Base-by-base conservation (phyloP, 148 eudicot genomes). In the Rhododendron henanense region DNA sequence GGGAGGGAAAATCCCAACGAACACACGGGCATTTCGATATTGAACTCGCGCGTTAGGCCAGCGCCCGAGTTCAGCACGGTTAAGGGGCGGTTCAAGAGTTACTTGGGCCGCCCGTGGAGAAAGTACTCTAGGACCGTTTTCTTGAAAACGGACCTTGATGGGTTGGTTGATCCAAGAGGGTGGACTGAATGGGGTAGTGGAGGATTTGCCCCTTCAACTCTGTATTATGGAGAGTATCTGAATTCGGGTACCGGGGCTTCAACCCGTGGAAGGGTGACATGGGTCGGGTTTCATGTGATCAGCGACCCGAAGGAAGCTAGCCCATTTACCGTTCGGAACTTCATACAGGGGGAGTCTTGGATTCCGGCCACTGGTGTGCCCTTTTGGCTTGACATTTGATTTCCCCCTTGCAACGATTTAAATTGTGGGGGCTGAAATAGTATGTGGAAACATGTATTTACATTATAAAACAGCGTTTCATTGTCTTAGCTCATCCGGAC, bases 31-130 rank as follows among this genome's bases (percentile, higher is more conserved):
- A 90, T 95, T 50, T 90, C 94, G 1, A 91, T 94, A 55, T 63
- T 89, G 9, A 88, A 90, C 39, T 93, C 90, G 10, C 89, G 94
- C 16, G 85, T 95, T 1, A 19, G n/a, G 39, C 88, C 95, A 10
- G 87, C 92, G 31, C 87, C 89, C 0, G 95, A 92, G 16, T 79
- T 93, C 0, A 41, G 13, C 33, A 78, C 87, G 8, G 88, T 89
- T 3, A 84, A 50, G 69, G 87, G 88, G 10, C 87, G 63, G 14
- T 85, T 90, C 85, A 88, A 79, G 86, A 93, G 84, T 41, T 95
- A 85, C 85, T 71, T 95, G 37, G 97, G 97, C 2, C 81, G 96
- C 75, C 98, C 98, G 1, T 94, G 98, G 98, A 92, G 87, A 82
- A 87, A 85, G 83, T 92, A 91, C 69, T 92, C 98, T 0, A 92